Conservation (phyloP, 2,329 filamentous ascomycete genomes). For the Penicillium sp. region DNA sequence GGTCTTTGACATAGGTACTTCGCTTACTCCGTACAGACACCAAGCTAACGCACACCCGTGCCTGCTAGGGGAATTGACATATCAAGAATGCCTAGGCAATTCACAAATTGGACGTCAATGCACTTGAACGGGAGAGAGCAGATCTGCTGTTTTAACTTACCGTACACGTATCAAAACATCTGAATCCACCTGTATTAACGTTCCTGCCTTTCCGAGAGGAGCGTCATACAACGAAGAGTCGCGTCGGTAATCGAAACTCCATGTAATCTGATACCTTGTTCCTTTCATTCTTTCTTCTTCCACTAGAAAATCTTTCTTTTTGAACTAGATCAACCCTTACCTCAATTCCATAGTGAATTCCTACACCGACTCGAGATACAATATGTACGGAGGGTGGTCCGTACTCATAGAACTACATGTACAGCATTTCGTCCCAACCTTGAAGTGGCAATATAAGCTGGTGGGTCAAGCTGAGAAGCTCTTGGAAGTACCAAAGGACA, state of each 20-base stretch:
- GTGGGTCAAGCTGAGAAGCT: not conserved
- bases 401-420: no score
- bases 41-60: not conserved
- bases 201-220: slow-evolving; percentile 16
- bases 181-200: slow-evolving; percentile 13
- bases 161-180: not conserved
- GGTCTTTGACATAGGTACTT: no score
- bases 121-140: not conserved
- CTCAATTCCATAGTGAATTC: no score
- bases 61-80: not conserved
- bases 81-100: not conserved
- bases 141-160: not conserved
- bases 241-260: not conserved
- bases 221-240: not conserved
- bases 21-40: not conserved
- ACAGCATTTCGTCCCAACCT: no score
- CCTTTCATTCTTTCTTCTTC: no score
- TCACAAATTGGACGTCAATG: not conserved
- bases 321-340: no score
- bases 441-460: no score
- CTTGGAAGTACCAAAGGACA: no score
- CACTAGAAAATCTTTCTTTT: no score
- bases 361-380: no score
- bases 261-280: no score
- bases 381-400: no score